Evolutionary conservation across 768 basidiomycete species (phyloP).

Genomic region (Suillus luteus): DNA sequence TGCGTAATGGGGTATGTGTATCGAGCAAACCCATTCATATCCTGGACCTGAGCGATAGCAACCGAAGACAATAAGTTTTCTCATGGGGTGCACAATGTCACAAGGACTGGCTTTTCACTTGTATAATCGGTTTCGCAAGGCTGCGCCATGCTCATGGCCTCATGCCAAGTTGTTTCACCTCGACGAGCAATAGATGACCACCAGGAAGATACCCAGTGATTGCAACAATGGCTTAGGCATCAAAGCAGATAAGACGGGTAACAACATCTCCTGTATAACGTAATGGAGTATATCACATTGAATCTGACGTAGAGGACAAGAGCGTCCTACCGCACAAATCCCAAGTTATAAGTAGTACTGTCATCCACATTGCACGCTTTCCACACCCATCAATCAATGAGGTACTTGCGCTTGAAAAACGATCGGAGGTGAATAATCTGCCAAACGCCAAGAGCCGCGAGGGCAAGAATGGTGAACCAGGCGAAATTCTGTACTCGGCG

Average conservation of each 20-base stretch:
- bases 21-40: neutral
- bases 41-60: neutral
- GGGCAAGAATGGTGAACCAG: constrained; percentile 80
- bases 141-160: neutral
- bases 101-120: neutral
- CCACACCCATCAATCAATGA: constrained; percentile 63
- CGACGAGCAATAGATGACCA: neutral
- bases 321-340: constrained; percentile 2
- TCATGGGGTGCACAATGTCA: neutral
- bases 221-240: neutral
- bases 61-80: neutral
- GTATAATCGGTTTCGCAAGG: neutral
- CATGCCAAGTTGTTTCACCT: neutral
- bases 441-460: constrained; percentile 74
- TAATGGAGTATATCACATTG: neutral
- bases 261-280: neutral
- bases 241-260: neutral
- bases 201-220: neutral
- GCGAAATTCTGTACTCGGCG: constrained; percentile 90
- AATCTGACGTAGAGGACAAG: neutral
- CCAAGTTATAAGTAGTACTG: constrained; percentile 3
- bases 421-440: constrained; percentile 92
- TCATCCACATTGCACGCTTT: neutral
- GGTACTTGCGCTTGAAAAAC: constrained; percentile 95
- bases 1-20: neutral